phyloP scores from a whole-genome alignment of 805 yeast genomes.

The Komagataella populi region DNA sequence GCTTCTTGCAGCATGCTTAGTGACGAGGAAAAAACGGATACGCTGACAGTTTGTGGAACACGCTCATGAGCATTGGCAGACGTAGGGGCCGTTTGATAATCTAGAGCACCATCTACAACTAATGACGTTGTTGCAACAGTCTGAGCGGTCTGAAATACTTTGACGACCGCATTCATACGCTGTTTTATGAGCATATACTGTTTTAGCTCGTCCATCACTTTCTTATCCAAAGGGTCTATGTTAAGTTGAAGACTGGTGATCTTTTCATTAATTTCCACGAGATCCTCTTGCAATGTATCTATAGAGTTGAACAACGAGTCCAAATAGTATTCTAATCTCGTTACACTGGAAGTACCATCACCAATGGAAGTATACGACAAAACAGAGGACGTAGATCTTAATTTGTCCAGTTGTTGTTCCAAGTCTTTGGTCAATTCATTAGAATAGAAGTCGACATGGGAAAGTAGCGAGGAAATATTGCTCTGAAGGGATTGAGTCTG shows the following conservation, averaged over 20 bases:
- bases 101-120: neutral
- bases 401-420: constrained; percentile 30
- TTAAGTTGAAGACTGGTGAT: constrained; percentile 5
- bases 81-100: constrained; percentile 5
- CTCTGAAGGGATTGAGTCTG: constrained; percentile 28
- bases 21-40: constrained; percentile 21
- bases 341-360: constrained; percentile 22
- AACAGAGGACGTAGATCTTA: constrained; percentile 38
- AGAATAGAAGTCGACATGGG: constrained; percentile 51
- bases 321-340: constrained; percentile 53
- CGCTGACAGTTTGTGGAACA: constrained; percentile 6
- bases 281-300: constrained; percentile 36
- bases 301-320: constrained; percentile 48
- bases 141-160: constrained; percentile 29
- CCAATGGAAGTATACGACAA: constrained; percentile 20
- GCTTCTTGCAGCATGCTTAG: constrained; percentile 30
- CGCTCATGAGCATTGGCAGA: neutral
- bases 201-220: constrained; percentile 22
- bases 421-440: constrained; percentile 42
- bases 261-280: constrained; percentile 18
- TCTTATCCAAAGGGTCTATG: constrained; percentile 5
- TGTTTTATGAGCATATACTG: constrained; percentile 29
- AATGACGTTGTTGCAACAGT: constrained; percentile 1
- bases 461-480: constrained; percentile 34
- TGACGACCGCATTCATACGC: constrained; percentile 31